Conservation (phyloP, 202 grass and related monocot genomes). For the Musa balbisiana region DNA sequence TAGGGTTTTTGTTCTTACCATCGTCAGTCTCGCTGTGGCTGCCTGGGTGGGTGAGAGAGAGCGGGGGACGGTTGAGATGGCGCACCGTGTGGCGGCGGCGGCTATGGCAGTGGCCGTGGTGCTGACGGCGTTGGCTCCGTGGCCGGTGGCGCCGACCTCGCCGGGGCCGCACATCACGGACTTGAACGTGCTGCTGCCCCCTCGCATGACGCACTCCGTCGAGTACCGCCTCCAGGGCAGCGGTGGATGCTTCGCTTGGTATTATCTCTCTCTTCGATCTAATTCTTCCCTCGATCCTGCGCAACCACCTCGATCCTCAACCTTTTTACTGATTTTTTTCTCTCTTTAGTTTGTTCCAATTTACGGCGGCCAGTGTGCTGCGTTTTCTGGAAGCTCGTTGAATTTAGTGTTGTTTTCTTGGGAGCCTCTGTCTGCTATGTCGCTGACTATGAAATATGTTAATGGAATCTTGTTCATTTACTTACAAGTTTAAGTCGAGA, state of each 20-base stretch:
- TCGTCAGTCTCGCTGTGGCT: not conserved
- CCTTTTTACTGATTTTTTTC: no score
- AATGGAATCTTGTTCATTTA: no score
- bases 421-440: no score
- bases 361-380: not conserved
- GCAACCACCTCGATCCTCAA: no score
- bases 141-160: constrained; percentile 23
- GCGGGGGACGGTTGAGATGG: not conserved
- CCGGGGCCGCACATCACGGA: constrained; percentile 79
- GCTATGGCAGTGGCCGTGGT: not conserved
- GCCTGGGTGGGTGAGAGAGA: not conserved
- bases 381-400: not conserved
- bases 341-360: not conserved
- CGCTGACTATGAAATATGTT: no score
- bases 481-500: no score
- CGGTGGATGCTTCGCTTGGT: constrained; percentile 90
- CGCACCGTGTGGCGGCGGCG: not conserved
- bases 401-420: not conserved
- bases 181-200: constrained; percentile 79
- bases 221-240: constrained; percentile 76
- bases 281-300: not conserved
- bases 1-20: not conserved
- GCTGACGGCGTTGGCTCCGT: constrained; percentile 18
- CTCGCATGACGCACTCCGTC: constrained; percentile 67
- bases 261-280: not conserved